Evolutionary conservation across 148 eudicot genomes (phyloP).

Genomic region (Rhododendron henanense): DNA sequence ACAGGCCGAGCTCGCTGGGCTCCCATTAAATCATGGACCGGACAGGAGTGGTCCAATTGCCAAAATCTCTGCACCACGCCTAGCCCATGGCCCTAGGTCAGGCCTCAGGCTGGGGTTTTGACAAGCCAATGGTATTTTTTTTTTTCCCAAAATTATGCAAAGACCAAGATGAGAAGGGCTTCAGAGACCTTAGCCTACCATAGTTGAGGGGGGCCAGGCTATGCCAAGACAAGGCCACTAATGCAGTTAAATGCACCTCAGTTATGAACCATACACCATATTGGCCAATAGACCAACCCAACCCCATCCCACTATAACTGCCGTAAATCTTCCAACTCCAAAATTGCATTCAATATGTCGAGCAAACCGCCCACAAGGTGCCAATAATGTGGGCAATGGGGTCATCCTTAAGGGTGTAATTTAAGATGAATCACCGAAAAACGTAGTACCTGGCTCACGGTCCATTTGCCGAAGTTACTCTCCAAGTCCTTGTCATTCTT

Average conservation of each 20-base stretch:
- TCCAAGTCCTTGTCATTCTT: slow-evolving; percentile 55
- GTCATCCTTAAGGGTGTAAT: not conserved
- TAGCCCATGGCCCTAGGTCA: not conserved
- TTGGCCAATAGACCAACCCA: not conserved
- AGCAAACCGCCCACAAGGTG: not conserved
- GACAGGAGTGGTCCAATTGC: not conserved
- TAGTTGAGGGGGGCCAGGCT: not conserved
- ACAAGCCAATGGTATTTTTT: not conserved
- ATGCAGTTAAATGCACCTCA: not conserved
- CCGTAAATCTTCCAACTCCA: not conserved
- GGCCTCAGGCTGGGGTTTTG: not conserved
- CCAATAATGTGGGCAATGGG: not conserved
- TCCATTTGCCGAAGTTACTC: slow-evolving; percentile 61
- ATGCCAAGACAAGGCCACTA: not conserved
- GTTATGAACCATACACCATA: not conserved
- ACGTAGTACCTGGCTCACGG: slow-evolving; percentile 28
- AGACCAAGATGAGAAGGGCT: not conserved
- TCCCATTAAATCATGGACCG: not conserved
- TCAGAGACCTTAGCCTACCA: not conserved
- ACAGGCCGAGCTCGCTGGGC: not conserved
- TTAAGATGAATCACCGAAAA: not conserved
- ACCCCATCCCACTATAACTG: not conserved
- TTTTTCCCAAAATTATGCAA: not conserved
- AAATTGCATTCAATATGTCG: not conserved
- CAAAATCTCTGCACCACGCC: not conserved